These are phyloP conservation scores for Pyrrhoderma noxium DNA, from an alignment of 1,284 basidiomycete species.

Conservation along the genomic window DNA sequence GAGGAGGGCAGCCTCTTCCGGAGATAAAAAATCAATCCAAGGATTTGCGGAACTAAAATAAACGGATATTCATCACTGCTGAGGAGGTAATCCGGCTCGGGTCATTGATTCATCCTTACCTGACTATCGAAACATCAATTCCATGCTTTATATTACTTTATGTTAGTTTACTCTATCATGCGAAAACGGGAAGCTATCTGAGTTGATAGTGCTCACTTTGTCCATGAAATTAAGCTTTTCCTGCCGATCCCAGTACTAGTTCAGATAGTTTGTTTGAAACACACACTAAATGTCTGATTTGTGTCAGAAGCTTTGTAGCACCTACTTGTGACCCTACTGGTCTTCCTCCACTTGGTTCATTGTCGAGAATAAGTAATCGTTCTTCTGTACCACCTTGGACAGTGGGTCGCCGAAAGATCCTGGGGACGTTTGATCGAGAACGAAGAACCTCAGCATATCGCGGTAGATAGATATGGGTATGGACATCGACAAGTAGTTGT, in stretches of 20 bases:
- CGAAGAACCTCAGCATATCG: conserved; percentile 63
- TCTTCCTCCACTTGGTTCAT: conserved; percentile 70
- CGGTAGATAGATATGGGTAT: conserved; percentile 77
- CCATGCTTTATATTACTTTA: conserved; percentile 34
- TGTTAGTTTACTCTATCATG: too few species aligned
- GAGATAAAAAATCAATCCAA: conserved; percentile 78
- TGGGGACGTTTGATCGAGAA: conserved; percentile 52
- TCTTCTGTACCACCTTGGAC: conserved; percentile 46
- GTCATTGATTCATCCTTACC: conserved; percentile 30
- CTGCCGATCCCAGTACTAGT: conserved; percentile 65
- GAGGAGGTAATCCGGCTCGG: not conserved
- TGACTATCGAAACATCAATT: conserved; percentile 65
- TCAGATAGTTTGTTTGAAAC: conserved; percentile 28
- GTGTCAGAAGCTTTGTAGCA: too few species aligned
- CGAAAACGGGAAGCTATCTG: too few species aligned
- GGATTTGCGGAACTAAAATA: conserved; percentile 67
- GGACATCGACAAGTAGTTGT: conserved; percentile 61
- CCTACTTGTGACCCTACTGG: conserved; percentile 53
- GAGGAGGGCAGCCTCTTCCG: conserved; percentile 56
- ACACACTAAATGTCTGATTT: not conserved
- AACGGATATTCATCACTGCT: conserved; percentile 1
- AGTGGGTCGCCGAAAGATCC: conserved; percentile 43
- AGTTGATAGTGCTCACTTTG: conserved; percentile 20
- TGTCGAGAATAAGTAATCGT: conserved; percentile 64
- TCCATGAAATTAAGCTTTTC: conserved; percentile 78